A percentile compares a stretch with the other conserved stretches of the same genome.
These are phyloP conservation scores for Ophidiomyces ophidiicola DNA, from an alignment of 2,329 filamentous ascomycete species.

Conservation along the genomic window DNA sequence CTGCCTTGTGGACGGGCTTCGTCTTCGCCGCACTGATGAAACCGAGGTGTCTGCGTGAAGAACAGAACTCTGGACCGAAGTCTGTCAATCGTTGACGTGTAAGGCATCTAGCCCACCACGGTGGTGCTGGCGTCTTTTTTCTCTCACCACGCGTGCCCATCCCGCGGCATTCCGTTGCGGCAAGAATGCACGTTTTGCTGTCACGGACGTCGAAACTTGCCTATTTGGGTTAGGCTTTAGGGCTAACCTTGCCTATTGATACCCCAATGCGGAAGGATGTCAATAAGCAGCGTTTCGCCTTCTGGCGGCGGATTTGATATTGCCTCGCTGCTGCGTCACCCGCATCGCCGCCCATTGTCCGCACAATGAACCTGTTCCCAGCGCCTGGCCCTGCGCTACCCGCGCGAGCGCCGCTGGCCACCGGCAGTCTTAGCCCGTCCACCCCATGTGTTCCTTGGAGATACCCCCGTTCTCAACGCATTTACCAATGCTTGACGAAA, in stretches of 20 bases:
- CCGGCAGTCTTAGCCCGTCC: too few relatives aligned
- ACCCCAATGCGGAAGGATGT: conserved; percentile 9
- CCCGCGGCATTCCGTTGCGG: not conserved
- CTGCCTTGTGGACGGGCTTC: too few relatives aligned
- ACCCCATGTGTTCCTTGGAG: not conserved
- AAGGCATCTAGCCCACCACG: too few relatives aligned
- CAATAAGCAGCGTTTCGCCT: conserved; percentile 10
- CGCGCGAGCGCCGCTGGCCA: too few relatives aligned
- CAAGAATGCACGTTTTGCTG: not conserved
- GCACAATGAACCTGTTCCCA: conserved; percentile 1
- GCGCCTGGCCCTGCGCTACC: too few relatives aligned
- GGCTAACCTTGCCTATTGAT: conserved; percentile 11
- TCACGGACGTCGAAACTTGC: conserved; percentile 7
- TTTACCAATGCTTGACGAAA: not conserved
- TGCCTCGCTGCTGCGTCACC: conserved; percentile 6
- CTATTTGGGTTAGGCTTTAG: conserved; percentile 9
- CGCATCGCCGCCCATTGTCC: too few relatives aligned
- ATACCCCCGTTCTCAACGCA: not conserved
- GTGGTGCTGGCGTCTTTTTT: too few relatives aligned
- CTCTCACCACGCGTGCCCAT: not conserved
- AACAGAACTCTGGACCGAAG: too few relatives aligned
- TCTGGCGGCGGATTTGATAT: not conserved
- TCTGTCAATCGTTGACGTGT: too few relatives aligned
- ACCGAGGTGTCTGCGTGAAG: too few relatives aligned
- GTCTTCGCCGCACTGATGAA: too few relatives aligned